These are phyloP conservation scores for Rhizopus arrhizus DNA, from an alignment of 371 early-diverging fungal genomes.

Conservation along the genomic window DNA sequence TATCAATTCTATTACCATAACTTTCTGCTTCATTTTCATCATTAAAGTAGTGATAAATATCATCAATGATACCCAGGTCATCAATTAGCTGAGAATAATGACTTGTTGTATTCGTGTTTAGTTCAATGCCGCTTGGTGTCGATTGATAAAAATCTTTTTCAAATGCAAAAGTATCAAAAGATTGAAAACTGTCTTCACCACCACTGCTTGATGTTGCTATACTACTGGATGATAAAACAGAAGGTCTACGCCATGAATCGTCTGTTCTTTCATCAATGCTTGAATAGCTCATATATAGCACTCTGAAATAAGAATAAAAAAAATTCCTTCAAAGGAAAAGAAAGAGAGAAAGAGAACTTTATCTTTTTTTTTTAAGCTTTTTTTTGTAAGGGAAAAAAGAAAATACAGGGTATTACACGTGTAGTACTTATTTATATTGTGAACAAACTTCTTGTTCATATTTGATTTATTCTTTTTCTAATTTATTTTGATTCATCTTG, in stretches of 20 bases:
- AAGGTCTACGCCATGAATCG: constrained; percentile 12
- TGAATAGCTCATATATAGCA: not conserved
- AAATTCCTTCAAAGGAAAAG: not conserved
- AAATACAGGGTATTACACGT: too few species aligned
- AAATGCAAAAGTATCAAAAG: constrained; percentile 13
- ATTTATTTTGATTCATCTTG: too few species aligned
- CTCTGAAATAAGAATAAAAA: not conserved
- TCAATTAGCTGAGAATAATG: constrained; percentile 27
- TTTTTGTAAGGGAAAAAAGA: too few species aligned
- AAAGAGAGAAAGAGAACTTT: not conserved
- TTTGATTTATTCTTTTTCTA: too few species aligned
- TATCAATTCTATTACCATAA: constrained; percentile 26
- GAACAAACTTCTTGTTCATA: too few species aligned
- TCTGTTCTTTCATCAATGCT: not conserved
- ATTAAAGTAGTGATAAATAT: constrained; percentile 27
- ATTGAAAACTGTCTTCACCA: constrained; percentile 10
- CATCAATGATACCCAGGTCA: constrained; percentile 41
- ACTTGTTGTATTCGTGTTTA: constrained; percentile 9
- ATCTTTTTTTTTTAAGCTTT: too few species aligned
- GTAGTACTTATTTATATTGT: too few species aligned
- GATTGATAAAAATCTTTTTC: constrained; percentile 4
- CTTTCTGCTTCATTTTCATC: constrained; percentile 23
- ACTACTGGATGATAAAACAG: constrained; percentile 14
- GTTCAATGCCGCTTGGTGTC: not conserved
- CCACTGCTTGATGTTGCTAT: constrained; percentile 21